Evolutionary conservation across 116 monocot genomes (phyloP), one percentile per base, ranked within the genome.

Genomic region (Zostera marina): DNA sequence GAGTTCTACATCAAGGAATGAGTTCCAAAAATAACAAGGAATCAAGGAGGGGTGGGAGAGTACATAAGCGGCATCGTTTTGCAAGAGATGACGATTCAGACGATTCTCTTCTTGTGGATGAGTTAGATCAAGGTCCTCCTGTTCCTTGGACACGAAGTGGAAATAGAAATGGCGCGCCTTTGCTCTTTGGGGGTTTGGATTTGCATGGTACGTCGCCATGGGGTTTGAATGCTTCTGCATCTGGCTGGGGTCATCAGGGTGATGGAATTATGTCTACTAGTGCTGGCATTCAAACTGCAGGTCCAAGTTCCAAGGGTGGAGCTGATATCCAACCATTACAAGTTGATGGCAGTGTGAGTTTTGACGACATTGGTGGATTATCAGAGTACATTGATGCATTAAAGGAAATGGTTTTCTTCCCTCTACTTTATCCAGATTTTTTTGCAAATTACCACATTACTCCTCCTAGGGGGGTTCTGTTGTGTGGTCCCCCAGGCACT

Each of bases 401-500:
- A 60, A 98, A 98, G 47, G 98, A 98, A 74, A 90, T 98, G 90
- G 98, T 98, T 22, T 90, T 98, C 69, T 90, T 98, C 41, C 98
- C 98, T 11, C 65, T 98, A 47, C 71, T 98, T 5, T 98, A 98
- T 63, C 98, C 98, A n/a, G 98, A 98, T 65, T 98, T 98, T 62
- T 98, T 98, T 68, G 80, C 78, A 62, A 85, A 77, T 52, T 90
- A 90, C 71, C 83, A 83, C 70, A 98, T 98, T 47, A 83, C 98
- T 59, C 98, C 98, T 60, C 98, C 98, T 54, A 77, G 98, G 56
- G 98, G 98, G 62, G 98, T 98, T 51, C 64, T 98, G 42, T 71
- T 98, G 11, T 90, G 86, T 73, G 98, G 98, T 14, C 90, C 90
- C 51, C 98, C 98, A 47, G 98, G 98, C 13, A 98, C 98, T 26